A percentile compares a stretch with the other conserved stretches of the same genome.
Conservation (phyloP, 1,284 basidiomycete genomes). For the Golubevia pallescens region DNA sequence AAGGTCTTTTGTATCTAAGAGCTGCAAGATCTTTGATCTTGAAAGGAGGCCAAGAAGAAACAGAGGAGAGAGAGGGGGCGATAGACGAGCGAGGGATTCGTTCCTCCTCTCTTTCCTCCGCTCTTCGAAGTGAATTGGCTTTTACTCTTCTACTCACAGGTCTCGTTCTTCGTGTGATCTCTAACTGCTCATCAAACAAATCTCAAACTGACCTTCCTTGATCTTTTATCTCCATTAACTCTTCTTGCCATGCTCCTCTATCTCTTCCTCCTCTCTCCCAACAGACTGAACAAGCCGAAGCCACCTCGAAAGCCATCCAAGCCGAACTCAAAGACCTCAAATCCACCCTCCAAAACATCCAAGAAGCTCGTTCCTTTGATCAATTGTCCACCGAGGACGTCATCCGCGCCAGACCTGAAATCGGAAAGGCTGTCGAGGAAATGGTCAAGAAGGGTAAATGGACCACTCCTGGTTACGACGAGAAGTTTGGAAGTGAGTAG, state of each 20-base stretch:
- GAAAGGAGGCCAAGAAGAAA: no score
- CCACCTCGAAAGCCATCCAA: conserved; percentile 88
- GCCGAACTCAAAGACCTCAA: conserved; percentile 90
- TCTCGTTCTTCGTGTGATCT: neutral
- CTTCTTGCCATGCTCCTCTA: neutral
- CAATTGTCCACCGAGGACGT: conserved; percentile 94
- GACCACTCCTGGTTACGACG: conserved; percentile 72
- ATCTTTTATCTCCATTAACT: no score
- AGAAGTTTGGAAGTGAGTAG: no score
- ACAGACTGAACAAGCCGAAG: conserved; percentile 87
- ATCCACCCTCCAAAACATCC: conserved; percentile 93
- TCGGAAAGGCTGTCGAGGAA: conserved; percentile 88
- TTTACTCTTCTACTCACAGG: neutral
- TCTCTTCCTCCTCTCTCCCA: neutral
- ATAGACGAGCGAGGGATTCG: no score
- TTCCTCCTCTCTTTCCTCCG: no score
- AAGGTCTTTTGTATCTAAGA: no score
- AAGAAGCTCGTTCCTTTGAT: conserved; percentile 96
- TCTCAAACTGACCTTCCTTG: no score
- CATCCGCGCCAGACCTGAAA: conserved; percentile 88
- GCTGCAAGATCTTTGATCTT: no score
- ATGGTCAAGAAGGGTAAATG: conserved; percentile 99
- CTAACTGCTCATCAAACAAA: neutral
- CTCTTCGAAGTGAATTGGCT: no score
- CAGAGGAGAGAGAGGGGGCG: no score